phyloP scores from a whole-genome alignment of 805 yeast genomes.

The Metschnikowia koreensis region DNA sequence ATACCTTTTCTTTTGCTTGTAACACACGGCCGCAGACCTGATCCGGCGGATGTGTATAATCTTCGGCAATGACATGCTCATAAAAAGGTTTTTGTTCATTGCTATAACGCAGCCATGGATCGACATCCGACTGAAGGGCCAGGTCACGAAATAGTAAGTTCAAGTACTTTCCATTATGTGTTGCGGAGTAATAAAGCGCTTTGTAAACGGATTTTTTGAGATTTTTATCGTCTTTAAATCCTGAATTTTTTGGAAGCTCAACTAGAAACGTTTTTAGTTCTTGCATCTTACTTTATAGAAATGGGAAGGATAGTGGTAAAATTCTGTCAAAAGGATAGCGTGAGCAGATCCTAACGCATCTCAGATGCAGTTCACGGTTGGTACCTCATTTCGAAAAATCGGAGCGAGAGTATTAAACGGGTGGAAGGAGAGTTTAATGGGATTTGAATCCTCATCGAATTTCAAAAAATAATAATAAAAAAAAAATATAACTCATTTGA shows the following conservation, averaged over 20 bases:
- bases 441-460: no score
- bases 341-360: not conserved
- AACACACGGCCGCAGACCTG: conserved; percentile 69
- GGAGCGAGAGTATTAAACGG: no score
- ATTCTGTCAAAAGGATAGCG: not conserved
- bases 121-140: not conserved
- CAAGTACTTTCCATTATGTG: conserved; percentile 16
- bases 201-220: conserved; percentile 22
- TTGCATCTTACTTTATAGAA: not conserved
- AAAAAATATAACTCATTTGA: no score
- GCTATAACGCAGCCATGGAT: conserved; percentile 7
- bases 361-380: not conserved
- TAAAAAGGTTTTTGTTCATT: conserved; percentile 9
- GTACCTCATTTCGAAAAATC: not conserved
- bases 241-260: conserved; percentile 9
- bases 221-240: conserved; percentile 4
- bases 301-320: not conserved
- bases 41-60: conserved; percentile 48
- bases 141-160: conserved; percentile 15
- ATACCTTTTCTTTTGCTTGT: conserved; percentile 60
- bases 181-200: conserved; percentile 29
- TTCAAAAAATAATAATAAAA: no score
- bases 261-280: conserved; percentile 6
- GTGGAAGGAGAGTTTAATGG: no score
- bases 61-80: not conserved